These are phyloP conservation scores for Aspergillus coremiiformis DNA, from an alignment of 495 filamentous ascomycete species.

Conservation along the genomic window DNA sequence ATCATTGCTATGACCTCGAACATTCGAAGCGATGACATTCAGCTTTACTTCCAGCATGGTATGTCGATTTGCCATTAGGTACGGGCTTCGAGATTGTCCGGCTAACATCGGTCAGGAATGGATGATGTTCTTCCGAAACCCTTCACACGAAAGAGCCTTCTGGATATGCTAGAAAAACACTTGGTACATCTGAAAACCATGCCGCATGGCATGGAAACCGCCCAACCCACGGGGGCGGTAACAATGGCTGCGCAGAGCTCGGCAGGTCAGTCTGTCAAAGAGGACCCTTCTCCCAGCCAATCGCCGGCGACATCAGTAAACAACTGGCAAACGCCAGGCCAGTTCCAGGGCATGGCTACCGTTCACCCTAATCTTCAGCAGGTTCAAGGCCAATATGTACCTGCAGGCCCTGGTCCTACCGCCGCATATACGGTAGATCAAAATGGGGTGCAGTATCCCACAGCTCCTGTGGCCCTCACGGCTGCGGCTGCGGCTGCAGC, in stretches of 20 bases:
- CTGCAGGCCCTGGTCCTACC: conserved; percentile 32
- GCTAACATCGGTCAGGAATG: conserved; percentile 63
- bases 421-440: conserved; percentile 44
- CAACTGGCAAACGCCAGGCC: conserved; percentile 67
- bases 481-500: conserved; percentile 26
- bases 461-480: conserved; percentile 43
- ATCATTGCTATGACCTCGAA: conserved; percentile 99
- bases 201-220: conserved; percentile 48
- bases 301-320: conserved; percentile 62
- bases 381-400: conserved; percentile 48
- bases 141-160: conserved; percentile 91
- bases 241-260: conserved; percentile 46
- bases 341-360: conserved; percentile 57
- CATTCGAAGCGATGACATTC: conserved; percentile 92
- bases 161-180: conserved; percentile 85
- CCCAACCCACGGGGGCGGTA: conserved; percentile 42
- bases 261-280: conserved; percentile 60
- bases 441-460: conserved; percentile 45
- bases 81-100: not conserved
- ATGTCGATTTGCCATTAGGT: conserved; percentile 23
- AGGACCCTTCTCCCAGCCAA: conserved; percentile 73
- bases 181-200: conserved; percentile 67
- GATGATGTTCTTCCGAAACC: conserved; percentile 96
- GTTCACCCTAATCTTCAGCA: conserved; percentile 42
- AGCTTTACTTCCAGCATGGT: conserved; percentile 97